These are phyloP conservation scores for Saccharomyces hybrid DNA, from an alignment of 1,139 yeast species.

Conservation along the genomic window DNA sequence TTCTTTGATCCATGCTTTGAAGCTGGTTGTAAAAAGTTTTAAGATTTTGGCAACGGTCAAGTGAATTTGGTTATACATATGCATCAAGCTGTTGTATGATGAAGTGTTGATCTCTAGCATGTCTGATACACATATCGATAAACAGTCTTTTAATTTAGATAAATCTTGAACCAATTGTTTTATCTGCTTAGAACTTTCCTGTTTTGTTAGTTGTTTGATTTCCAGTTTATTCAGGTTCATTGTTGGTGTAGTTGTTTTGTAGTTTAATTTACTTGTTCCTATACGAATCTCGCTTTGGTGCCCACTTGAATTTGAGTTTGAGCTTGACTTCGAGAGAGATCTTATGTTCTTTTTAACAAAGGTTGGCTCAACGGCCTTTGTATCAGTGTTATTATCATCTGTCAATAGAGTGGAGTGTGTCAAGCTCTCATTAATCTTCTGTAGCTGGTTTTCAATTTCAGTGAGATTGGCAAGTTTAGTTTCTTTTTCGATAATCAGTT, in stretches of 20 bases:
- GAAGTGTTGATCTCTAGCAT: constrained; percentile 32
- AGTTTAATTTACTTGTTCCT: constrained; percentile 14
- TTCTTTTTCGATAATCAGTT: constrained; percentile 32
- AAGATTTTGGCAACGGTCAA: constrained; percentile 23
- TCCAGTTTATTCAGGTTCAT: constrained; percentile 10
- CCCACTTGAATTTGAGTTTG: not conserved
- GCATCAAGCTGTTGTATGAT: constrained; percentile 20
- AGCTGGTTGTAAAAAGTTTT: constrained; percentile 25
- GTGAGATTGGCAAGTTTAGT: constrained; percentile 23
- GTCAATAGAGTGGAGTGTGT: constrained; percentile 23
- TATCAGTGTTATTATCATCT: constrained; percentile 22
- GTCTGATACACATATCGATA: constrained; percentile 32
- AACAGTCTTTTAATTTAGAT: constrained; percentile 34
- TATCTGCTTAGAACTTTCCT: constrained; percentile 31
- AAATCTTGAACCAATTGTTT: constrained; percentile 29
- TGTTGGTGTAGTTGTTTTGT: constrained; percentile 7
- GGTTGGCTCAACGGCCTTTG: constrained; percentile 4
- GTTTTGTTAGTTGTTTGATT: constrained; percentile 21
- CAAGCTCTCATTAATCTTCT: constrained; percentile 27
- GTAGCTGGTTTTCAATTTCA: constrained; percentile 31
- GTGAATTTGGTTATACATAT: constrained; percentile 8
- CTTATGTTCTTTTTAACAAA: not conserved
- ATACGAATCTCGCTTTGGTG: constrained; percentile 1
- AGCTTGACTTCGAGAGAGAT: not conserved
- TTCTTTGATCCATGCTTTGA: constrained; percentile 27